Evolutionary conservation across 768 basidiomycete species (phyloP), one percentile per base, ranked within the genome.

Genomic region (Calocera cornea): DNA sequence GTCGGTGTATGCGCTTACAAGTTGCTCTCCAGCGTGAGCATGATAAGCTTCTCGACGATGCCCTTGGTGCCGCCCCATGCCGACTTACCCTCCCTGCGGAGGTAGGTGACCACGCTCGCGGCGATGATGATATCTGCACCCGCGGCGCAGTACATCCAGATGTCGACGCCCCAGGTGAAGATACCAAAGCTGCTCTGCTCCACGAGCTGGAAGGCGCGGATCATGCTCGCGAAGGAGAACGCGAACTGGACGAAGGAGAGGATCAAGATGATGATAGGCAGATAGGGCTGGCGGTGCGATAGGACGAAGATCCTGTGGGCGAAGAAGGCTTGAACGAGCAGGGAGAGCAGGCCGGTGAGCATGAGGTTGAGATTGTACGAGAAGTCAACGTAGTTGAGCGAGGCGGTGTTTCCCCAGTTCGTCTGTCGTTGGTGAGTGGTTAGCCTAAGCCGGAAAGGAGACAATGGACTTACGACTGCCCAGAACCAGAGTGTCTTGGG

Each of bases 381-480:
- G 19, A 60, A 60, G 54, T 60, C 54, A 27, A 60, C 54, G 54
- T 60, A 60, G 54, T 60, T 60, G 27, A 60, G 54, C 54, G 54
- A 60, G 27, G 54, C 54, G 27, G 54, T 31, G 31, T 60, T 60
- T 2, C 54, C 54, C 54, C 54, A 60, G 31, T 60, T 60, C 2
- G 54, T 60, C 54, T 60, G 22, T 33, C 31, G 19, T 60, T 2
- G 7, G 54, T 47, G 16, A 5, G 7, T 47, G 44, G 44, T 29
- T 7, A 60, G 44, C 31, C 14, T 29, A 27, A 11, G 54, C 31
- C 16, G 54, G 54, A 27, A 29, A 60, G 54, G 31, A 2, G 14
- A 27, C 8, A 29, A 29, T 10, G 14, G 54, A 31, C 54, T 27
- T 27, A 60, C 54, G 27, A 60, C 54, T 7, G 31, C 11, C 54